A percentile compares a stretch with the other conserved stretches of the same genome.
These are phyloP conservation scores for Calonectria pseudoturangicola DNA, from an alignment of 2,329 filamentous ascomycete species.

Conservation along the genomic window DNA sequence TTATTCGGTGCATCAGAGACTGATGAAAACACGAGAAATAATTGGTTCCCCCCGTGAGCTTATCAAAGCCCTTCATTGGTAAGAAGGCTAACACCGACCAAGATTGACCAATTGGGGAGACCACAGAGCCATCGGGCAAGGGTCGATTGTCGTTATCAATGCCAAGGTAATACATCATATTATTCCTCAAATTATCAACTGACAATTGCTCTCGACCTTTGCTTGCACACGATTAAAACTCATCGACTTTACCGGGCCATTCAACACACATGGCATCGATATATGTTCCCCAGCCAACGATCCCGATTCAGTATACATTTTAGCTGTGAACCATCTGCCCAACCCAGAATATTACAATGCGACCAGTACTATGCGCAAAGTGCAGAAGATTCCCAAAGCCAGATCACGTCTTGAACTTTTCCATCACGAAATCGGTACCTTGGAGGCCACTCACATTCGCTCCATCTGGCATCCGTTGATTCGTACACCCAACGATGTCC, in stretches of 20 bases:
- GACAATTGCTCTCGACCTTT: background rate
- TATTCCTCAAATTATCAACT: background rate
- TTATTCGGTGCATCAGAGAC: conserved; percentile 19
- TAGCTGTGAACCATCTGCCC: conserved; percentile 15
- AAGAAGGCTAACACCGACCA: background rate
- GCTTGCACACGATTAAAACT: conserved; percentile 8
- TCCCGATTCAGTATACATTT: conserved; percentile 5
- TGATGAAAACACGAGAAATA: conserved; percentile 5
- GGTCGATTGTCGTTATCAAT: conserved; percentile 14
- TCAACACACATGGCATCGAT: conserved; percentile 28
- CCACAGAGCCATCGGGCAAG: conserved; percentile 4
- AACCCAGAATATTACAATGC: conserved; percentile 22
- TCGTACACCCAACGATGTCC: conserved; percentile 13
- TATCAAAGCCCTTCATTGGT: background rate
- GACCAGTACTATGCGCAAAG: background rate
- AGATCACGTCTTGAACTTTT: conserved; percentile 19
- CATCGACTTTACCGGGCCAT: background rate
- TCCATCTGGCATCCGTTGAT: conserved; percentile 23
- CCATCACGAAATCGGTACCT: conserved; percentile 12
- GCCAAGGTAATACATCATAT: background rate
- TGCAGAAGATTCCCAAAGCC: conserved; percentile 11
- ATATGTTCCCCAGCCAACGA: conserved; percentile 16
- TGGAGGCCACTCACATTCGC: conserved; percentile 12
- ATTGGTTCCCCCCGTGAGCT: conserved; percentile 16
- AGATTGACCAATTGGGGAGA: conserved; percentile 20